Base-by-base conservation (phyloP, 495 filamentous ascomycete genomes). In the Aspergillus sclerotiicarbonarius region DNA sequence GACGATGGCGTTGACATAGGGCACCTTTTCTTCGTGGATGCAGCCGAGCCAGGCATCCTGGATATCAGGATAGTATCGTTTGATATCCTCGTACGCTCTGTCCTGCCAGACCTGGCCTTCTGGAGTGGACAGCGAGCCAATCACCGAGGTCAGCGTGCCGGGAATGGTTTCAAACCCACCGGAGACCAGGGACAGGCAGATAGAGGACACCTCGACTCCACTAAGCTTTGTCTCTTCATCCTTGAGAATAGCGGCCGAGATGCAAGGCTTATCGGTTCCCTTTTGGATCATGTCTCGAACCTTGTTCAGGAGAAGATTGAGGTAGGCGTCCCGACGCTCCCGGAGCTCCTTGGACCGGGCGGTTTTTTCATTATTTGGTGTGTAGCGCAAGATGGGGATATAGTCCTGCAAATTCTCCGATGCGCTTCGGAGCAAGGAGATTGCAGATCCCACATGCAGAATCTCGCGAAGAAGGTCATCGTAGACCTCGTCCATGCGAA, bases 121-220 rank as follows among this genome's bases (percentile, higher is more conserved):
- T 0, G 67, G 57, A 0, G 78, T 82, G 8, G 71, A 72, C 1
- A 82, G 64, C 2, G 74, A 80, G 0, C 78, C 80, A 33, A 82
- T 77, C 12, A 66, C 68, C 0, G 74, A 78, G 7, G 75, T 79
- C 29, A 81, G 39, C 0, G 78, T 81, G 0, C 78, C 78, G 0
- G 78, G 77, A 43, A 81, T 78, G 0, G 80, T 82, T 44, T 81
- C 79, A 47, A 81, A 80, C 1, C 80, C 80, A 18, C 78, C 80
- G 8, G 78, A 81, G 0, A 82, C 77, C 8, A 82, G 60, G 0
- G 77, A 78, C 0, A 81, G 63, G 44, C 79, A 81, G 31, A 82
- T 80, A 0, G 76, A 80, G 1, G 74, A 77, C 5, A 81, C 76
- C 51, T 82, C 78, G 0, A 79, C 77, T 0, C 72, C 76, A 0